Evolutionary conservation across 768 basidiomycete species (phyloP).

Genomic region (Suillus variegatus): DNA sequence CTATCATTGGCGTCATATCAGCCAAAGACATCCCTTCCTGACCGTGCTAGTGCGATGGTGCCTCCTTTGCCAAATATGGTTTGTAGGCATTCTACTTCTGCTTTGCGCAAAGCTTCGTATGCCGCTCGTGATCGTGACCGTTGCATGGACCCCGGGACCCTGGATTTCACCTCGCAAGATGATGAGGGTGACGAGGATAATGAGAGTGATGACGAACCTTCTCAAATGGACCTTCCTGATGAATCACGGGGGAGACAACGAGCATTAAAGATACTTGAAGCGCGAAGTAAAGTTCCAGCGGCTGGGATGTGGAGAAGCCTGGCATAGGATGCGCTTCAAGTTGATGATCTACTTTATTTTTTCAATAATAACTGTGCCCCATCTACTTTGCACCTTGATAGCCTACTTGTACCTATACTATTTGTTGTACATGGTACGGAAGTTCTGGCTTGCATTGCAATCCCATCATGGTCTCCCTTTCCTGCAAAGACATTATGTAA

Average conservation of each 20-base stretch:
- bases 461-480: conserved; percentile 7
- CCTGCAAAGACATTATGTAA: too few species aligned
- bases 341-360: conserved; percentile 29
- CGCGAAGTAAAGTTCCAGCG: conserved; percentile 65
- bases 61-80: conserved; percentile 23
- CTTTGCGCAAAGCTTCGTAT: conserved; percentile 61
- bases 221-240: conserved; percentile 21
- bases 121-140: conserved; percentile 68
- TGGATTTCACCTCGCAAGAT: conserved; percentile 57
- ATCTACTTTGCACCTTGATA: conserved; percentile 35
- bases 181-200: conserved; percentile 50
- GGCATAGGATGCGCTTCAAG: conserved; percentile 37
- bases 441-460: conserved; percentile 31
- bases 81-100: conserved; percentile 37
- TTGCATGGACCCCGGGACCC: conserved; percentile 66
- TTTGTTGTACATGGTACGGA: conserved; percentile 9
- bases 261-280: conserved; percentile 70
- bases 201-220: conserved; percentile 27
- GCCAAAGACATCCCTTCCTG: conserved; percentile 47
- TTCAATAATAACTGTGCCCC: conserved; percentile 32
- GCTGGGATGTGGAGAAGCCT: conserved; percentile 85
- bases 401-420: conserved; percentile 25
- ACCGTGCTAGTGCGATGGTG: conserved; percentile 35
- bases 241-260: conserved; percentile 53
- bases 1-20: conserved; percentile 61